Evolutionary conservation across 257 asterid genomes (phyloP), one percentile per base, ranked within the genome.

Genomic region (Petrea volubilis): DNA sequence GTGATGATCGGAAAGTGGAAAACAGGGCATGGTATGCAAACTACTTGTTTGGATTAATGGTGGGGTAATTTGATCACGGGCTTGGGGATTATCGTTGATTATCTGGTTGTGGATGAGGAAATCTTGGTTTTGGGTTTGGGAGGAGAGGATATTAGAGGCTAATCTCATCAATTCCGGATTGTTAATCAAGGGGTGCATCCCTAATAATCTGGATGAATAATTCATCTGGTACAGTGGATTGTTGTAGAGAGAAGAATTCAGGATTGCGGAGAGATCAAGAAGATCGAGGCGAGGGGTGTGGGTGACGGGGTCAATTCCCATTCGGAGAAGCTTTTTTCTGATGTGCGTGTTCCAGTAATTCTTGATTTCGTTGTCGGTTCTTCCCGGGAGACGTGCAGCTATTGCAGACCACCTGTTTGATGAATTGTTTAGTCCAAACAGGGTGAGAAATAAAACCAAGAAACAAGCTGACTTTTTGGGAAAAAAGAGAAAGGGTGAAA

Each of bases 281-380:
- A 89, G 96, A 76, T 89, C 95, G 11, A 87, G 88, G 0, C 92
- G 90, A 8, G 97, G 97, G 52, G 70, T 83, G 71, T 92, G 97
- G 0, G 97, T 92, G 14, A 89, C 85, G 0, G 97, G 97, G 40
- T 92, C 97, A 25, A 87, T 87, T 38, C 97, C 97, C 97, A 87
- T 89, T 15, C 91, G 78, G 1, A 92, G 82, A 28, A 92, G 94
- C 74, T 86, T 84, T 73, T 92, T 92, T 7, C 96, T 68, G 6
- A 89, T 83, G 77, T 86, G 92, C 0, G 96, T 87, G 79, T 92
- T 92, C 98, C 98, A 92, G 17, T 81, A 92, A 61, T 92, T 92
- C 70, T 92, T 92, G 40, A 92, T 89, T 41, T 92, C 97, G 3
- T 92, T 92, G 53, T 92, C 97, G 0, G 97, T 89, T 61, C 96